Evolutionary conservation across 257 asterid genomes (phyloP).

Genomic region (Penstemon newberryi): DNA sequence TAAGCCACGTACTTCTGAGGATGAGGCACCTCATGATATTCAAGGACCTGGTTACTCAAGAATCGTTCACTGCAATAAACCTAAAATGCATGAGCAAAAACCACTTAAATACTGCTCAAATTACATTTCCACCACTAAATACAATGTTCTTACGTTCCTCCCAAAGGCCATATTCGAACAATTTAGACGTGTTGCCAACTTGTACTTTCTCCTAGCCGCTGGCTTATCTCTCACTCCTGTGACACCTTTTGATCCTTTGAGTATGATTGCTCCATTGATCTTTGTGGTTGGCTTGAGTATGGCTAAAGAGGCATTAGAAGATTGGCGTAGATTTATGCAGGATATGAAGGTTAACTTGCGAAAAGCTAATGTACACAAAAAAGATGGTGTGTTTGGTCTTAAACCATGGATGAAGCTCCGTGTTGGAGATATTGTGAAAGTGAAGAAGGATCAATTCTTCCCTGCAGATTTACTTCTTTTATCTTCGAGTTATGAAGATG

Average conservation of each 20-base stretch:
- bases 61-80: constrained; percentile 77
- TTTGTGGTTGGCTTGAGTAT: constrained; percentile 96
- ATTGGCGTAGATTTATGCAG: constrained; percentile 85
- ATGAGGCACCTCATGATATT: constrained; percentile 46
- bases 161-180: constrained; percentile 95
- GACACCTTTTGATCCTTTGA: constrained; percentile 72
- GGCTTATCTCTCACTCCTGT: constrained; percentile 77
- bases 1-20: constrained; percentile 48
- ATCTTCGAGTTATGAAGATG: constrained; percentile 88
- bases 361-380: constrained; percentile 63
- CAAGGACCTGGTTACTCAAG: constrained; percentile 85
- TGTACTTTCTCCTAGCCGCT: constrained; percentile 90
- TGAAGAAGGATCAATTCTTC: constrained; percentile 82
- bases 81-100: constrained; percentile 61
- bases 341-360: constrained; percentile 92
- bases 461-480: constrained; percentile 91
- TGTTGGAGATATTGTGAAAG: constrained; percentile 89
- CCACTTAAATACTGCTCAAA: constrained; percentile 72
- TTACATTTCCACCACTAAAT: constrained; percentile 90
- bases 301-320: constrained; percentile 98
- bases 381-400: constrained; percentile 61
- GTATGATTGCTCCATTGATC: constrained; percentile 89
- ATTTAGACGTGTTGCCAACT: constrained; percentile 92
- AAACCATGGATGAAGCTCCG: constrained; percentile 90
- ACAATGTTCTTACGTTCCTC: constrained; percentile 75